Conservation (phyloP, 1,284 basidiomycete species). For the Singerocomus inundabilis region DNA sequence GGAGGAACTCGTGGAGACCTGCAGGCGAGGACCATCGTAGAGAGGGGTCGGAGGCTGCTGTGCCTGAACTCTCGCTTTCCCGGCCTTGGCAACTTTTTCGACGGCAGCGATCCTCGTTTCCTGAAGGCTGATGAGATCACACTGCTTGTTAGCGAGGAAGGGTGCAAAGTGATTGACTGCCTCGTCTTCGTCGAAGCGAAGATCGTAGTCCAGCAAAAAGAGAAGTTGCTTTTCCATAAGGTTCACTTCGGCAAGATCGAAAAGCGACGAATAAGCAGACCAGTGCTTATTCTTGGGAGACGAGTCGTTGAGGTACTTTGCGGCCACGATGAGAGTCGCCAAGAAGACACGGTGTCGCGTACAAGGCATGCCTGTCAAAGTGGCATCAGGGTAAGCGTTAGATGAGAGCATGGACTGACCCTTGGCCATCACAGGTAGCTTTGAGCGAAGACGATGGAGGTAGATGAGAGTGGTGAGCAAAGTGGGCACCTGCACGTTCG, state of each 20-base stretch:
- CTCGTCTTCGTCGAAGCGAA: slow-evolving; percentile 81
- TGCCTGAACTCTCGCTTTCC: slow-evolving; percentile 54
- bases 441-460: slow-evolving; percentile 82
- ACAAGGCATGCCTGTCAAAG: slow-evolving; percentile 73
- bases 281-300: slow-evolving; percentile 96
- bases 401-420: slow-evolving; percentile 45
- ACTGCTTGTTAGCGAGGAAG: slow-evolving; percentile 45
- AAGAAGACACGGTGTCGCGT: slow-evolving; percentile 95
- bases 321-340: slow-evolving; percentile 91
- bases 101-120: slow-evolving; percentile 55
- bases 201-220: slow-evolving; percentile 84
- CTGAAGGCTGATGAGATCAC: slow-evolving; percentile 30
- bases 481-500: slow-evolving; percentile 91
- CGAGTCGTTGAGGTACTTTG: slow-evolving; percentile 98
- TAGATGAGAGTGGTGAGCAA: slow-evolving; percentile 92
- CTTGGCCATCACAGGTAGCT: slow-evolving; percentile 83
- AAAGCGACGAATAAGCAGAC: slow-evolving; percentile 77
- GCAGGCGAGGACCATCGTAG: slow-evolving; percentile 34
- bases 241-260: slow-evolving; percentile 79
- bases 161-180: slow-evolving; percentile 61
- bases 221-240: slow-evolving; percentile 96
- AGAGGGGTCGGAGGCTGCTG: slow-evolving; percentile 43
- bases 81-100: slow-evolving; percentile 54
- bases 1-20: slow-evolving; percentile 23
- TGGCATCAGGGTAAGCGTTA: slow-evolving; percentile 10